These are phyloP conservation scores for Vinca major DNA, from an alignment of 305 asterid genomes.

Conservation along the genomic window DNA sequence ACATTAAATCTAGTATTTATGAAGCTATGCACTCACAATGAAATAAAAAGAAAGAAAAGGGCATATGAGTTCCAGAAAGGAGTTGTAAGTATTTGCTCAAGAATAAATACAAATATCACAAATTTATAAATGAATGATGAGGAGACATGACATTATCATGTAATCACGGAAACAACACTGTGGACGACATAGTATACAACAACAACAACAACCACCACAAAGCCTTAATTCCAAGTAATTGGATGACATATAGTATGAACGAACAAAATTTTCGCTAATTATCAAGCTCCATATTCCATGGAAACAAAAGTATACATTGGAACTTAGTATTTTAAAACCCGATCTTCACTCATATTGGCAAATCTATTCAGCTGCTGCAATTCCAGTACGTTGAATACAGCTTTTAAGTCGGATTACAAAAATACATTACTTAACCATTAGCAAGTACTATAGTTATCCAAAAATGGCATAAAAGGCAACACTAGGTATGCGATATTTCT, in stretches of 20 bases:
- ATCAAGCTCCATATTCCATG: neutral
- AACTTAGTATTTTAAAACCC: neutral
- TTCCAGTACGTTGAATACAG: neutral
- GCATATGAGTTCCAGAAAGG: neutral
- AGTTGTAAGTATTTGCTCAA: neutral
- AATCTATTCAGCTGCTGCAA: neutral
- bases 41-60: neutral
- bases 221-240: too few species aligned
- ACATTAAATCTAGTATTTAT: neutral
- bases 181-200: too few species aligned
- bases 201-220: too few species aligned
- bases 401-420: neutral
- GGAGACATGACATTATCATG: neutral
- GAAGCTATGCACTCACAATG: neutral
- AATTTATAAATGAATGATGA: neutral
- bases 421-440: neutral
- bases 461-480: too few species aligned
- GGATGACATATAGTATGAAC: neutral
- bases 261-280: neutral
- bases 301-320: too few species aligned
- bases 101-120: neutral
- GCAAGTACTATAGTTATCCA: neutral
- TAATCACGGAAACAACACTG: neutral
- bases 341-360: too few species aligned
- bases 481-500: neutral